Evolutionary conservation across 2,329 filamentous ascomycete genomes (phyloP).

Genomic region (Aspergillus novofumigatus): DNA sequence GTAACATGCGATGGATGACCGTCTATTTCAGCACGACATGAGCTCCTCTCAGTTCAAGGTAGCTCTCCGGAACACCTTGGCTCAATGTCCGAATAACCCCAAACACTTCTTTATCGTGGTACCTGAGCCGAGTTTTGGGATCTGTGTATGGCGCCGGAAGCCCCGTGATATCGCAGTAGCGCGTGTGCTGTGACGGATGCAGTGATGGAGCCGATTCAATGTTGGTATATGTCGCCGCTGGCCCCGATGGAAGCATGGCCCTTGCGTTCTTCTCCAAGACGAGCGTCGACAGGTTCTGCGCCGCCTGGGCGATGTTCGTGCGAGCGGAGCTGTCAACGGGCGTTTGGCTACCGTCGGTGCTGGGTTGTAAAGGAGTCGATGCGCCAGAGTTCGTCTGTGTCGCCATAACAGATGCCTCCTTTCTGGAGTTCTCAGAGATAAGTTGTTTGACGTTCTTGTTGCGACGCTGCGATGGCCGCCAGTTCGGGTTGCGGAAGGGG

Average conservation of each 20-base stretch:
- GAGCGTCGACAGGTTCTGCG: constrained; percentile 77
- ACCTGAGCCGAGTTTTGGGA: constrained; percentile 88
- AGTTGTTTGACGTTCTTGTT: constrained; percentile 99
- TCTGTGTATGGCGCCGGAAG: constrained; percentile 88
- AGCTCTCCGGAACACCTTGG: constrained; percentile 80
- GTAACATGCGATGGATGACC: not conserved
- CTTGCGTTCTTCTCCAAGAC: constrained; percentile 75
- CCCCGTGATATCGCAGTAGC: constrained; percentile 95
- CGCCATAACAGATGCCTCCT: constrained; percentile 81
- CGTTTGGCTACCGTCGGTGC: constrained; percentile 40
- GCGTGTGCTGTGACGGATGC: constrained; percentile 69
- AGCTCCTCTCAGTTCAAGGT: constrained; percentile 82
- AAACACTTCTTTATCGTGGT: constrained; percentile 92
- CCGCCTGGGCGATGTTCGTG: constrained; percentile 80
- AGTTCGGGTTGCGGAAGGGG: constrained; percentile 82
- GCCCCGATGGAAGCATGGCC: constrained; percentile 50
- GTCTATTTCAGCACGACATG: constrained; percentile 83
- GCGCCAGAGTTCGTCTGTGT: constrained; percentile 79
- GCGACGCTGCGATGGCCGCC: constrained; percentile 89
- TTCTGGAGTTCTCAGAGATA: constrained; percentile 78
- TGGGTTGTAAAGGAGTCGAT: constrained; percentile 58
- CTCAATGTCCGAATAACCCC: constrained; percentile 73
- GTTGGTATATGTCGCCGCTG: constrained; percentile 86
- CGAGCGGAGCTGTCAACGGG: constrained; percentile 43
- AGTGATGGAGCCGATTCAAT: constrained; percentile 91